These are phyloP conservation scores for Xylariaceae sp. DNA, from an alignment of 2,329 filamentous ascomycete genomes.

Conservation along the genomic window DNA sequence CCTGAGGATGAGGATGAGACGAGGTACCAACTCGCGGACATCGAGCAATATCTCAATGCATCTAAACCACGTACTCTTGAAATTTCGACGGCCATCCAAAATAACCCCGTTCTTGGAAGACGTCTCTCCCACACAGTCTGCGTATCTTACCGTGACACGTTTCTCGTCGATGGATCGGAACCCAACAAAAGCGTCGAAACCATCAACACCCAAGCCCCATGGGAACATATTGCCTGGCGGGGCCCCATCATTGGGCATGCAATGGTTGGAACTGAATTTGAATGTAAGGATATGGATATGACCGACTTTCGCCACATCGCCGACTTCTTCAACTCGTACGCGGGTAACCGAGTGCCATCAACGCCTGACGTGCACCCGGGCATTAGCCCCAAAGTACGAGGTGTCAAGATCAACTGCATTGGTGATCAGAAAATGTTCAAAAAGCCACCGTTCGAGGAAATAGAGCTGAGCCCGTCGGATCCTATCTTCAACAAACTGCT, in stretches of 20 bases:
- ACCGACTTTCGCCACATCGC: slow-evolving; percentile 22
- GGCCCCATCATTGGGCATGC: slow-evolving; percentile 17
- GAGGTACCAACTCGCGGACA: neutral
- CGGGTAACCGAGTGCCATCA: neutral
- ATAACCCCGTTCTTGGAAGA: neutral
- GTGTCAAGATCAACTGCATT: slow-evolving; percentile 20
- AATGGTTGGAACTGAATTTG: neutral
- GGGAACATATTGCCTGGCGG: slow-evolving; percentile 9
- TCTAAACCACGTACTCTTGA: too few species aligned
- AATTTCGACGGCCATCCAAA: neutral
- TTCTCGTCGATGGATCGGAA: slow-evolving; percentile 3
- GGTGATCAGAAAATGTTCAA: slow-evolving; percentile 16
- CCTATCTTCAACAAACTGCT: slow-evolving; percentile 2
- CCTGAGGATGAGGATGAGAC: neutral
- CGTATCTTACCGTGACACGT: slow-evolving; percentile 1
- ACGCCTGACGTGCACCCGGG: too few species aligned
- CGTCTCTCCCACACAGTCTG: neutral
- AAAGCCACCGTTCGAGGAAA: slow-evolving; percentile 17
- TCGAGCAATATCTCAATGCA: neutral
- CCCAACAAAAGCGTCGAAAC: neutral
- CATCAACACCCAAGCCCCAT: neutral
- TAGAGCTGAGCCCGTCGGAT: slow-evolving; percentile 9
- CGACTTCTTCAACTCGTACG: slow-evolving; percentile 13
- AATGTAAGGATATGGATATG: slow-evolving; percentile 20
- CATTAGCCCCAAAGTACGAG: slow-evolving; percentile 1